These are phyloP conservation scores for Epichloe amarillans DNA, from an alignment of 2,329 filamentous ascomycete genomes.

Conservation along the genomic window DNA sequence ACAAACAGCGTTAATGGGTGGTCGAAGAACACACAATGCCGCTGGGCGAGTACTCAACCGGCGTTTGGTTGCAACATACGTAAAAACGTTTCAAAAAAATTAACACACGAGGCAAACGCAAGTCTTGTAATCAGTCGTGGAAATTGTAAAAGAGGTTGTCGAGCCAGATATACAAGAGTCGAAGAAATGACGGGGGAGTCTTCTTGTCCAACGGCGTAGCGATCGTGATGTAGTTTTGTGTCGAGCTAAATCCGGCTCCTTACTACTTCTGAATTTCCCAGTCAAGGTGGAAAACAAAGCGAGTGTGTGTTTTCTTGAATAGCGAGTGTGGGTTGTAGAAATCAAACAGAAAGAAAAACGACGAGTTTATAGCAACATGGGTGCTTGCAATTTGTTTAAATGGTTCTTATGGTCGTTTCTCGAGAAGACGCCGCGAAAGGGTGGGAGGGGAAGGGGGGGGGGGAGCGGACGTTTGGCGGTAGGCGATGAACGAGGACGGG, in stretches of 20 bases:
- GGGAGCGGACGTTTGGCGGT: background rate
- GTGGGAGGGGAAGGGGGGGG: background rate
- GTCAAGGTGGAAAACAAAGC: slow-evolving; percentile 2
- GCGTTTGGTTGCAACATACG: slow-evolving; percentile 13
- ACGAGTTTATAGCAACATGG: slow-evolving; percentile 5
- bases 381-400: background rate
- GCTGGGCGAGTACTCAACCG: no score
- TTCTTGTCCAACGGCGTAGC: slow-evolving; percentile 16
- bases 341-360: slow-evolving; percentile 4
- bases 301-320: slow-evolving; percentile 9
- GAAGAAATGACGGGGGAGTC: background rate
- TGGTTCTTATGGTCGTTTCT: background rate
- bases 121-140: slow-evolving; percentile 21
- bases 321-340: slow-evolving; percentile 21
- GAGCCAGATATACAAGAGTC: background rate
- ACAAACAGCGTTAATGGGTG: background rate
- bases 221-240: slow-evolving; percentile 18
- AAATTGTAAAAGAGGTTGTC: slow-evolving; percentile 20
- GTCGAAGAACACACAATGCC: no score
- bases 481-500: background rate
- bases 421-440: background rate
- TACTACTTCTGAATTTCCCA: slow-evolving; percentile 1
- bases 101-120: slow-evolving; percentile 12
- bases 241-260: background rate
- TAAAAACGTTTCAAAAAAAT: slow-evolving; percentile 10